A percentile compares a stretch with the other conserved stretches of the same genome.
phyloP scores from a whole-genome alignment of 345 rosid genomes.

The Arabis hirsuta region DNA sequence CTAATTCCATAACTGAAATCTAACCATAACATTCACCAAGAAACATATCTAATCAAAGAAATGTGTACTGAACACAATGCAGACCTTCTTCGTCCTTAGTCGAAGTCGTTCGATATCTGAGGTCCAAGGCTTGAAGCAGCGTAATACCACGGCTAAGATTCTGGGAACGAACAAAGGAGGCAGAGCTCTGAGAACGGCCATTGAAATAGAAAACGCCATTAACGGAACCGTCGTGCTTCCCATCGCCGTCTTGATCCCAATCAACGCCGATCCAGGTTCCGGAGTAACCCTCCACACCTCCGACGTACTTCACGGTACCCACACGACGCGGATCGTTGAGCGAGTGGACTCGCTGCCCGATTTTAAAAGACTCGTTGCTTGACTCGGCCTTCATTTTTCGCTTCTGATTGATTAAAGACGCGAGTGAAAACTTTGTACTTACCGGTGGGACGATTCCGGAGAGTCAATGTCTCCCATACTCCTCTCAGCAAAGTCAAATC shows the following conservation, averaged over 20 bases:
- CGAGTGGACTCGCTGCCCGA: constrained; percentile 78
- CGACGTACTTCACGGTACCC: constrained; percentile 75
- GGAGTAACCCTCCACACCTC: constrained; percentile 64
- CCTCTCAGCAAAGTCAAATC: too few species aligned
- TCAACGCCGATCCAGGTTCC: constrained; percentile 87
- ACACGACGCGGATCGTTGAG: constrained; percentile 64
- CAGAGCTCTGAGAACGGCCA: constrained; percentile 62
- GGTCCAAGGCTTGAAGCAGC: constrained; percentile 67
- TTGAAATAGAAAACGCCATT: constrained; percentile 75
- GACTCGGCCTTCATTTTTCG: constrained; percentile 29
- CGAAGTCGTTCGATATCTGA: constrained; percentile 63
- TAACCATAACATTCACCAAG: neutral
- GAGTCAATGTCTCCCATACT: too few species aligned
- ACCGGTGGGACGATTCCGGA: too few species aligned
- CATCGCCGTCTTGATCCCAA: constrained; percentile 75
- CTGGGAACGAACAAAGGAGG: constrained; percentile 69
- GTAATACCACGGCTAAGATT: constrained; percentile 71
- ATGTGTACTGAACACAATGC: neutral
- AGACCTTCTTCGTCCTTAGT: constrained; percentile 83
- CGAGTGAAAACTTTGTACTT: too few species aligned
- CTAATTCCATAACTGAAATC: neutral
- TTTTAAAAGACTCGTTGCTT: constrained; percentile 41
- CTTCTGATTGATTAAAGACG: too few species aligned
- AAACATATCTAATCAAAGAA: constrained; percentile 7
- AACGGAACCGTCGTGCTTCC: constrained; percentile 80